These are phyloP conservation scores for Colletotrichum tropicale DNA, from an alignment of 2,329 filamentous ascomycete species.

Conservation along the genomic window DNA sequence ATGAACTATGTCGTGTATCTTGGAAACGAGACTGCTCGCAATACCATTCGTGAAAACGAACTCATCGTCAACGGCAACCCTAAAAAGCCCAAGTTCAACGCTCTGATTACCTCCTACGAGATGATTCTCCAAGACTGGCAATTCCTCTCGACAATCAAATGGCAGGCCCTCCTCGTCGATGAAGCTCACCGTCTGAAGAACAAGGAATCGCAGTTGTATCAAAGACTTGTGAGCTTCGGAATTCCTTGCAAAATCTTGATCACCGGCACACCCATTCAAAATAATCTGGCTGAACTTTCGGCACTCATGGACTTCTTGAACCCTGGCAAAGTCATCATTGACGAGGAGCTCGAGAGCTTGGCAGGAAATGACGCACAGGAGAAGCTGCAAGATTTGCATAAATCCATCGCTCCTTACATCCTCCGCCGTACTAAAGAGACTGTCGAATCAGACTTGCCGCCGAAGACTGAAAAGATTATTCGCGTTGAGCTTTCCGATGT, in stretches of 20 bases:
- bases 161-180: slow-evolving; percentile 96
- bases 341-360: slow-evolving; percentile 86
- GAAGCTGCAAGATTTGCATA: slow-evolving; percentile 86
- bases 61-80: slow-evolving; percentile 85
- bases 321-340: slow-evolving; percentile 89
- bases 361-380: slow-evolving; percentile 80
- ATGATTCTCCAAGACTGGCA: slow-evolving; percentile 87
- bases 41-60: slow-evolving; percentile 89
- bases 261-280: slow-evolving; percentile 96
- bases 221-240: slow-evolving; percentile 83
- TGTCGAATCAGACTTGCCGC: slow-evolving; percentile 93
- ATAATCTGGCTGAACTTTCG: slow-evolving; percentile 90
- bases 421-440: slow-evolving; percentile 95
- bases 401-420: slow-evolving; percentile 91
- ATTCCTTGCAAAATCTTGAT: slow-evolving; percentile 90
- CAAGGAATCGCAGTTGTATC: slow-evolving; percentile 90
- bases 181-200: slow-evolving; percentile 98
- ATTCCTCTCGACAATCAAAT: slow-evolving; percentile 89
- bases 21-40: slow-evolving; percentile 84
- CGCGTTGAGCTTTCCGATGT: slow-evolving; percentile 96
- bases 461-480: slow-evolving; percentile 98
- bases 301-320: slow-evolving; percentile 96
- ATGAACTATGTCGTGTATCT: slow-evolving; percentile 97
- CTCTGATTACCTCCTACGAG: slow-evolving; percentile 97
- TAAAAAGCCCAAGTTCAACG: slow-evolving; percentile 93